phyloP scores from a whole-genome alignment of 208 protist genomes.

The Acanthamoeba royreba region DNA sequence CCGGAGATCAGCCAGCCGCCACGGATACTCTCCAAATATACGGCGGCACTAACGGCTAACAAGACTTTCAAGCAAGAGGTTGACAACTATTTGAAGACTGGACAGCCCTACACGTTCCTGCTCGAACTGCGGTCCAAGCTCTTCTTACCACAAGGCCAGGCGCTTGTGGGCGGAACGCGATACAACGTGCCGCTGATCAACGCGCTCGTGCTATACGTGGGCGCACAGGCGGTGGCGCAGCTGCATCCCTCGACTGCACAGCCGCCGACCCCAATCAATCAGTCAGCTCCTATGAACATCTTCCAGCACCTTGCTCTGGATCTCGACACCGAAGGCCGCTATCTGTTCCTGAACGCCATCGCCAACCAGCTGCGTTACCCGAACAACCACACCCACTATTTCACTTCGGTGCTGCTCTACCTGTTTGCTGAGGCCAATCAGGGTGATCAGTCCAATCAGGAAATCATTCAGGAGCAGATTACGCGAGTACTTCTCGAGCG shows the following conservation, averaged over 20 bases:
- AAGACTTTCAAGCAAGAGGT: conserved; percentile 83
- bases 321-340: conserved; percentile 89
- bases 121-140: conserved; percentile 83
- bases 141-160: conserved; percentile 71
- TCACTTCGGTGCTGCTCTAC: conserved; percentile 94
- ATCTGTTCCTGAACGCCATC: conserved; percentile 95
- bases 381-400: conserved; percentile 99
- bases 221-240: conserved; percentile 77
- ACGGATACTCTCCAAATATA: conserved; percentile 76
- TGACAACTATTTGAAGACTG: conserved; percentile 87
- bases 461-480: conserved; percentile 95
- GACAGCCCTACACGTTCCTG: conserved; percentile 86
- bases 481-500: conserved; percentile 93
- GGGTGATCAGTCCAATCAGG: conserved; percentile 67
- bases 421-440: conserved; percentile 89
- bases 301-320: conserved; percentile 91
- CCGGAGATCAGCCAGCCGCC: conserved; percentile 85
- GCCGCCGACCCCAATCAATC: background rate
- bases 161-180: conserved; percentile 73
- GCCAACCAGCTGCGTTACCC: conserved; percentile 98
- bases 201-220: conserved; percentile 95
- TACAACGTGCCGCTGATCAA: conserved; percentile 94
- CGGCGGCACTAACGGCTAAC: conserved; percentile 61
- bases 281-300: conserved; percentile 88
- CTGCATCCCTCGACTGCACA: conserved; percentile 26